Evolutionary conservation across 371 early-diverging fungal genomes (phyloP).

Genomic region (Rhizopus stolonifer): DNA sequence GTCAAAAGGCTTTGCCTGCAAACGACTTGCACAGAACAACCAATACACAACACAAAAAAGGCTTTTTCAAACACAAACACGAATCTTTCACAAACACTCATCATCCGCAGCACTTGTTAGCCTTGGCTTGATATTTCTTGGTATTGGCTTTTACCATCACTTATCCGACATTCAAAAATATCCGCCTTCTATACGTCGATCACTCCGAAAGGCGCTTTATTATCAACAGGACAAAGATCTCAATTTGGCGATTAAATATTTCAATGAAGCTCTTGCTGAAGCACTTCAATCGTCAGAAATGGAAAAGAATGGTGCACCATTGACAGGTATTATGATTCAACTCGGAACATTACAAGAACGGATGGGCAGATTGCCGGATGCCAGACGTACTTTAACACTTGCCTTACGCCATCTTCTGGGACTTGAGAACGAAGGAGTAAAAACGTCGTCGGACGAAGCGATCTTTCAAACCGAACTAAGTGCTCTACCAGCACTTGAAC

Average conservation of each 20-base stretch:
- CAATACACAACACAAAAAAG: constrained; percentile 7
- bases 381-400: constrained; percentile 47
- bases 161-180: constrained; percentile 61
- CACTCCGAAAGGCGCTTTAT: constrained; percentile 62
- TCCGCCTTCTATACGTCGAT: constrained; percentile 54
- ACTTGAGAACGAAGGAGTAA: constrained; percentile 14
- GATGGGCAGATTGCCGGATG: constrained; percentile 51
- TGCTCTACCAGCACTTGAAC: constrained; percentile 19
- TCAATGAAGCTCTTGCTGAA: constrained; percentile 47
- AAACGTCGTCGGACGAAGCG: background rate
- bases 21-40: background rate
- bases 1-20: background rate
- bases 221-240: constrained; percentile 56
- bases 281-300: constrained; percentile 52
- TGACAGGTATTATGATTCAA: constrained; percentile 70
- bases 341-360: constrained; percentile 53
- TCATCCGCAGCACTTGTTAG: constrained; percentile 42
- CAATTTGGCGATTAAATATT: constrained; percentile 49
- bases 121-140: constrained; percentile 44
- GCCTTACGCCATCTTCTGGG: constrained; percentile 42
- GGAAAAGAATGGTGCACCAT: constrained; percentile 51
- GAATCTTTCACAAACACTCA: constrained; percentile 29
- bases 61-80: background rate
- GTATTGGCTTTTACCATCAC: constrained; percentile 54
- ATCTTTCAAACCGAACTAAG: constrained; percentile 17